Conservation (phyloP, 169 alveolate species). For the Eimeria tenella region DNA sequence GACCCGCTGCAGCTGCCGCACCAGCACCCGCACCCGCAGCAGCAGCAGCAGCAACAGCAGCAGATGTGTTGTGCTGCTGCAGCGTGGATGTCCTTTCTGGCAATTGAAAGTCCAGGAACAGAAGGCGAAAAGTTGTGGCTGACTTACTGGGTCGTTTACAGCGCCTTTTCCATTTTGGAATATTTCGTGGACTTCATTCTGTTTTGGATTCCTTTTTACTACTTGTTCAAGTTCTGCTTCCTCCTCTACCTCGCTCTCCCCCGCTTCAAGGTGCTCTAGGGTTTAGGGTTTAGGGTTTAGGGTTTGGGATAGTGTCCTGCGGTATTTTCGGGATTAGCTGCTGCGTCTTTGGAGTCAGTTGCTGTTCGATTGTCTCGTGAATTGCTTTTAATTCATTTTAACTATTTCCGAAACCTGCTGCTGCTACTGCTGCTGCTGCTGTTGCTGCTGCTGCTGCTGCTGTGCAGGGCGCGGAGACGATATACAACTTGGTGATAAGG, state of each 20-base stretch:
- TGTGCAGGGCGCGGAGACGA: slow-evolving; percentile 83
- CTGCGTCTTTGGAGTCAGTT: not conserved
- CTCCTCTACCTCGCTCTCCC: slow-evolving; percentile 92
- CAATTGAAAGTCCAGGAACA: slow-evolving; percentile 87
- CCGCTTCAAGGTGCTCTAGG: slow-evolving; percentile 54
- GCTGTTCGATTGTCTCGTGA: not conserved
- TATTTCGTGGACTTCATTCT: slow-evolving; percentile 89
- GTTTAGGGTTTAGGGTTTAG: too few species aligned
- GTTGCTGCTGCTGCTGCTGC: not conserved
- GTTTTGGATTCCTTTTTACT: slow-evolving; percentile 94
- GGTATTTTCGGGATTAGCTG: not conserved
- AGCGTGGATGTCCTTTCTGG: slow-evolving; percentile 92
- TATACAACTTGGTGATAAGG: slow-evolving; percentile 83
- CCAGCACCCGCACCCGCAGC: too few species aligned
- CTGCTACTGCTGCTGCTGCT: too few species aligned
- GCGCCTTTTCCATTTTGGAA: slow-evolving; percentile 89
- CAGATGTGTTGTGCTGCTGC: too few species aligned
- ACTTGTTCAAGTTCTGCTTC: slow-evolving; percentile 88
- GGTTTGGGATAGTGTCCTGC: not conserved
- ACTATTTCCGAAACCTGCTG: too few species aligned
- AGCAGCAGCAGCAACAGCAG: too few species aligned
- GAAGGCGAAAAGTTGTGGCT: slow-evolving; percentile 94
- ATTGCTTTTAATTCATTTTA: not conserved
- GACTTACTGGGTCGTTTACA: slow-evolving; percentile 95
- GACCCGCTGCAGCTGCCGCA: too few species aligned